Evolutionary conservation across 345 rosid species (phyloP).

Genomic region (Citropsis articulata): DNA sequence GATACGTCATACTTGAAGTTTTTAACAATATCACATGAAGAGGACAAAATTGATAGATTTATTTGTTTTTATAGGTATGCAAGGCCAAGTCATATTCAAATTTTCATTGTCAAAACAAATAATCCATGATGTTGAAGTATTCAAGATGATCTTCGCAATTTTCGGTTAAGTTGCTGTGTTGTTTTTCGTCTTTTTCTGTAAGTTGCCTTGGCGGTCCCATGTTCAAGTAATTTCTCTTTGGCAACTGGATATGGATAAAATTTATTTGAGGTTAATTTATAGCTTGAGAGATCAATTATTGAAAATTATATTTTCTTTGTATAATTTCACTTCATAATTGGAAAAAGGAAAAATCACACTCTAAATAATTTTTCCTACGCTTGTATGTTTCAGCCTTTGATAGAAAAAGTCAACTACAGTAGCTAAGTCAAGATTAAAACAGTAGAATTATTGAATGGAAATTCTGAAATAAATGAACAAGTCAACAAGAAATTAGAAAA

Average conservation of each 20-base stretch:
- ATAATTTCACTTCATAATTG: too few relatives aligned
- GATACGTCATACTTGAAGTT: background rate
- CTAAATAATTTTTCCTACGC: too few relatives aligned
- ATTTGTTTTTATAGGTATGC: background rate
- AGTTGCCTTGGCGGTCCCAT: background rate
- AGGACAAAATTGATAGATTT: background rate
- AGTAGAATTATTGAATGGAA: background rate
- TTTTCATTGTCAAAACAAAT: background rate
- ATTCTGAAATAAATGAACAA: background rate
- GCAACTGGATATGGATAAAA: too few relatives aligned
- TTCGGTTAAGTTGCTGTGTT: background rate
- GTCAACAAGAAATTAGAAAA: too few relatives aligned
- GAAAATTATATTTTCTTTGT: too few relatives aligned
- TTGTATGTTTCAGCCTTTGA: background rate
- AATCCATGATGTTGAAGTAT: background rate
- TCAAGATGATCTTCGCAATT: background rate
- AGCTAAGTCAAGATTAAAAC: background rate
- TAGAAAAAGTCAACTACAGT: background rate
- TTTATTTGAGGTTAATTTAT: too few relatives aligned
- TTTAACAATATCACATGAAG: background rate
- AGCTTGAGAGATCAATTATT: too few relatives aligned
- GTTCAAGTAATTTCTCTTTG: too few relatives aligned
- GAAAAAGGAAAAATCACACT: too few relatives aligned
- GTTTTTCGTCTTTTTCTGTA: background rate
- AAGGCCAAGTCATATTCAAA: background rate